Evolutionary conservation across 1,284 basidiomycete species (phyloP).

Genomic region (Sporisorium exsertum): DNA sequence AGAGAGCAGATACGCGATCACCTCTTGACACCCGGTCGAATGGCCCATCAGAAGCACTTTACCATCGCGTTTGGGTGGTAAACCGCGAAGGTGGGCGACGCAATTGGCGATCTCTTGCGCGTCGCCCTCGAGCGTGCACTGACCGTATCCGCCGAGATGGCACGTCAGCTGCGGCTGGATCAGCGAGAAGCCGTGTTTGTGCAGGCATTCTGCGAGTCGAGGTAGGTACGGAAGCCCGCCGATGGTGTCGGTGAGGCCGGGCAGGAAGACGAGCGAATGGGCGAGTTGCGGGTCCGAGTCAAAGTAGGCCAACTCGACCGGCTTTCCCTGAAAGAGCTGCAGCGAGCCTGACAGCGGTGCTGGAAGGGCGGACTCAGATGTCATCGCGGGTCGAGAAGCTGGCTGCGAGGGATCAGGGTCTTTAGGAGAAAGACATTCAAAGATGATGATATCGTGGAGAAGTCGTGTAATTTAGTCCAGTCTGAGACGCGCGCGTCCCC

Average conservation of each 20-base stretch:
- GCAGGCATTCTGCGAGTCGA: slow-evolving; percentile 30
- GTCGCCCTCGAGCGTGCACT: slow-evolving; percentile 61
- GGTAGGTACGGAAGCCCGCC: slow-evolving; percentile 59
- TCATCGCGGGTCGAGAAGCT: not conserved
- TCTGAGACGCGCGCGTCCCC: too few species aligned
- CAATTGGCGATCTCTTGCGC: slow-evolving; percentile 58
- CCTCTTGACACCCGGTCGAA: slow-evolving; percentile 66
- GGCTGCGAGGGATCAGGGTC: not conserved
- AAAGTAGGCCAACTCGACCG: slow-evolving; percentile 54
- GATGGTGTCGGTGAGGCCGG: slow-evolving; percentile 62
- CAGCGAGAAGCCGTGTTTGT: slow-evolving; percentile 45
- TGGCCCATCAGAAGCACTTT: slow-evolving; percentile 64
- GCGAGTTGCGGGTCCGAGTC: slow-evolving; percentile 47
- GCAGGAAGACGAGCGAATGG: slow-evolving; percentile 56
- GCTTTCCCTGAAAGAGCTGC: slow-evolving; percentile 47
- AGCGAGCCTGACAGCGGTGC: slow-evolving; percentile 31
- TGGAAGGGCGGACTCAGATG: slow-evolving; percentile 1
- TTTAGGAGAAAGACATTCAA: not conserved
- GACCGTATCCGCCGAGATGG: slow-evolving; percentile 62
- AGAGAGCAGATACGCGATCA: slow-evolving; percentile 51
- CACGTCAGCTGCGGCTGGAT: slow-evolving; percentile 58
- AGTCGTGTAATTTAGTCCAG: too few species aligned
- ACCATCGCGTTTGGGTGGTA: slow-evolving; percentile 23
- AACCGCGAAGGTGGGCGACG: slow-evolving; percentile 39
- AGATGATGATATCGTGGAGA: not conserved